A percentile compares a stretch with the other conserved stretches of the same genome.
These are phyloP conservation scores for Solanum etuberosum DNA, from an alignment of 257 asterid species.

Conservation along the genomic window DNA sequence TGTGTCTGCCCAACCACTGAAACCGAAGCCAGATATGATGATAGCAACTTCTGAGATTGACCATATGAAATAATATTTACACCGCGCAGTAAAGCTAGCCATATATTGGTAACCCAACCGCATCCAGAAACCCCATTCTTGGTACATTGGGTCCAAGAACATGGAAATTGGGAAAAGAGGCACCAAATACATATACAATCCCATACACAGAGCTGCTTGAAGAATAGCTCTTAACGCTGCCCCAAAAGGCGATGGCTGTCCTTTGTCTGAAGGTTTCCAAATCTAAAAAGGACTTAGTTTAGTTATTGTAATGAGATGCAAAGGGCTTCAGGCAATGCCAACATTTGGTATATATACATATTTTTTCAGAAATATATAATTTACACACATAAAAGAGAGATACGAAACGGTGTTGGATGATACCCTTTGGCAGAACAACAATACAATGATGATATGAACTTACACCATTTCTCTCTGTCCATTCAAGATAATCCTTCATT, in stretches of 20 bases:
- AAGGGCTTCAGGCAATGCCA: not conserved
- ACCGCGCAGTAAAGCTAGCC: constrained; percentile 88
- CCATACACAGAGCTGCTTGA: constrained; percentile 88
- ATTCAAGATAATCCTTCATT: constrained; percentile 80
- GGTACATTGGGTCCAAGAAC: constrained; percentile 64
- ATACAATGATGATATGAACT: not conserved
- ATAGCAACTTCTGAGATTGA: constrained; percentile 90
- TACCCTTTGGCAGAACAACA: not conserved
- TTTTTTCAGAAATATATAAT: not conserved
- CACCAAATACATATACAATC: constrained; percentile 69
- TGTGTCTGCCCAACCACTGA: constrained; percentile 76
- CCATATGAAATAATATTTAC: constrained; percentile 98
- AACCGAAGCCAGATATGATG: constrained; percentile 88
- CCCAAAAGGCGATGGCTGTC: constrained; percentile 72
- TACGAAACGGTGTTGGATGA: not conserved
- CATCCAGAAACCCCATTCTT: constrained; percentile 78
- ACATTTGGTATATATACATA: not conserved
- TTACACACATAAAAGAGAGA: not conserved
- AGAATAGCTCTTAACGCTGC: constrained; percentile 72
- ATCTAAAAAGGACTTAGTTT: constrained; percentile 22
- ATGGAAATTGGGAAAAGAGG: constrained; percentile 77
- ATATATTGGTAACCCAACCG: constrained; percentile 73
- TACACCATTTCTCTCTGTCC: constrained; percentile 88
- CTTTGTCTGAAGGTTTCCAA: constrained; percentile 63
- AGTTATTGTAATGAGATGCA: not conserved